A percentile compares a stretch with the other conserved stretches of the same genome.
Evolutionary conservation across 257 asterid genomes (phyloP).

Genomic region (Anisodus tanguticus): DNA sequence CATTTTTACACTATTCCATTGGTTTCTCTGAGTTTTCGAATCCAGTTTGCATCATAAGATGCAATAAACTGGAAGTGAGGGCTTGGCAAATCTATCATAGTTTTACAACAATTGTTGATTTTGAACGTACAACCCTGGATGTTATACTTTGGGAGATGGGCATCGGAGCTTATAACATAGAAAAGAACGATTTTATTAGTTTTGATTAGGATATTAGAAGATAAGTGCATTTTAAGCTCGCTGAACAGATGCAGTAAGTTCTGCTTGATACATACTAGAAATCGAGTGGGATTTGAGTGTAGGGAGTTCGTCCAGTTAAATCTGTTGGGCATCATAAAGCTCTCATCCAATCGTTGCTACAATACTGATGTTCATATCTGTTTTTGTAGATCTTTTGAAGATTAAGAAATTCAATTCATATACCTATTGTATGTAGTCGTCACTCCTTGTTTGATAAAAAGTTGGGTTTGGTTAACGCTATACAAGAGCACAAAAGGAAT

Average conservation of each 20-base stretch:
- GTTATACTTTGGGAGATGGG: neutral
- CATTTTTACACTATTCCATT: too few relatives aligned
- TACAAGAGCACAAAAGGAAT: neutral
- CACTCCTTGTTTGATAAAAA: neutral
- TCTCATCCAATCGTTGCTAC: constrained; percentile 1
- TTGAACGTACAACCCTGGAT: neutral
- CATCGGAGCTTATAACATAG: neutral
- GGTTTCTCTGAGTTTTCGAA: too few relatives aligned
- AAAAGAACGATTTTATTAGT: neutral
- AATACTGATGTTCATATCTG: neutral
- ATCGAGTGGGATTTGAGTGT: too few relatives aligned
- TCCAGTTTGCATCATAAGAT: neutral
- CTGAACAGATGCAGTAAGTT: neutral
- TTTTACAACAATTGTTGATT: constrained; percentile 1
- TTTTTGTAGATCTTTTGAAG: neutral
- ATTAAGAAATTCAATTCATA: neutral
- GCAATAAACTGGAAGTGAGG: constrained; percentile 1
- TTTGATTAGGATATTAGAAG: neutral
- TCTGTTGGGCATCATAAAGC: neutral
- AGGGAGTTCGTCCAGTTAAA: neutral
- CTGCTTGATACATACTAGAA: too few relatives aligned
- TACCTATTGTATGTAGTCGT: neutral
- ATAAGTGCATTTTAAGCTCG: neutral
- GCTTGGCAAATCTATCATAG: neutral
- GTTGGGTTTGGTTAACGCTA: neutral